Base-by-base conservation (phyloP, 2,329 filamentous ascomycete genomes). In the Ascochyta viciae-villosae region DNA sequence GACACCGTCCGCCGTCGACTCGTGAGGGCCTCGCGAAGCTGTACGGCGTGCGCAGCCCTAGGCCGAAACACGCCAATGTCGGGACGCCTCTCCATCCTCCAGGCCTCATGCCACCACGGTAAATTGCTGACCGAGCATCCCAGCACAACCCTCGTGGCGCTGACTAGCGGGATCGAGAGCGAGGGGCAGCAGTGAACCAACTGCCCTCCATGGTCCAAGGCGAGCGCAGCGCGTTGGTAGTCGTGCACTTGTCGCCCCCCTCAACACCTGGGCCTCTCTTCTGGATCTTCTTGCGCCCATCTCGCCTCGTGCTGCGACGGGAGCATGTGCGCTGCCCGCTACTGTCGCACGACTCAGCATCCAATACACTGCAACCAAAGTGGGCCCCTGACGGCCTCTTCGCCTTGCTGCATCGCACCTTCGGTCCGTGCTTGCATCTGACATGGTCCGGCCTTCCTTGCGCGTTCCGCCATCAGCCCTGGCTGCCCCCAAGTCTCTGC, bases 301-400 rank as follows among this genome's bases (percentile, higher is more conserved):
- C 52, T 51, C 45, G 48, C 58, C 60, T 68, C 62, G 60, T 67
- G 64, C 61, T 64, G 58, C 50, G 50, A 60, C 65, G 65, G 65
- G 66, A 71, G 65, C 48, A 58, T 66, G 68, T 69, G 66, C 66
- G 65, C 43, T 59, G 58, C 53, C 58, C 59, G 63, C 64, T 63
- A 65, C 57, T 66, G 71, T 71, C 67, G 64, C 69, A 72, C 71
- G 63, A 73, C 61, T 33, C 38, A 43, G 46, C 58, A 48, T 61
- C 65, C 61, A 67, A 67, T 68, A 53, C 52, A 46, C 42, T 43
- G 40, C 39, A 46, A 24, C 58, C 44, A 52, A 35, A 43, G 46
- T 51, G 39, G 58, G 50, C 63, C 68, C 65, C 64, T 67, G 61
- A 60, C 19, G 10, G n/a, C 35, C 53, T 60, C 63, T 59, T 57